Evolutionary conservation across 352 stramenopile species (phyloP).

Genomic region (Paralagenidium karlingii): DNA sequence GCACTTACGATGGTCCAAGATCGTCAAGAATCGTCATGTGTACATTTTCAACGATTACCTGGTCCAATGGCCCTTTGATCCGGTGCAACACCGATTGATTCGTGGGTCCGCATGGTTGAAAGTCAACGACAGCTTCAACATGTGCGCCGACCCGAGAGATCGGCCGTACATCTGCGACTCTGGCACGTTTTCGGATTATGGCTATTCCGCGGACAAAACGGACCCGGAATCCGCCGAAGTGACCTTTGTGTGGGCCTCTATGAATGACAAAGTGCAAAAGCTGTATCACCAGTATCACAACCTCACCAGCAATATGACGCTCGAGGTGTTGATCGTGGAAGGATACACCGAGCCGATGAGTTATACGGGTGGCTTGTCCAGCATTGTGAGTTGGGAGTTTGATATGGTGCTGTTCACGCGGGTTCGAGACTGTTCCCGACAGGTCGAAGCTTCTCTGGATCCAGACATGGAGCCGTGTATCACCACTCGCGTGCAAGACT

Average conservation of each 20-base stretch:
- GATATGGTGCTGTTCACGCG: slow-evolving; percentile 29
- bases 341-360: slow-evolving; percentile 33
- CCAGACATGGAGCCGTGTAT: slow-evolving; percentile 8
- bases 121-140: slow-evolving; percentile 16
- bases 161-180: slow-evolving; percentile 35
- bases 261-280: slow-evolving; percentile 13
- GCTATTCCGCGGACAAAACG: slow-evolving; percentile 4
- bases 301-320: slow-evolving; percentile 9
- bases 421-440: slow-evolving; percentile 23
- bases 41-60: slow-evolving; percentile 30
- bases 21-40: slow-evolving; percentile 31
- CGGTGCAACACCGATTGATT: slow-evolving; percentile 47
- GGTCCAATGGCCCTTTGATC: slow-evolving; percentile 31
- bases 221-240: slow-evolving; percentile 4
- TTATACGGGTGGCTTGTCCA: slow-evolving; percentile 21
- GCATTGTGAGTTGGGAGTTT: slow-evolving; percentile 39
- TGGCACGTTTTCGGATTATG: slow-evolving; percentile 36
- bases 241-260: slow-evolving; percentile 21
- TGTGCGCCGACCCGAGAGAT: slow-evolving; percentile 37
- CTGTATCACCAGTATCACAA: slow-evolving; percentile 15
- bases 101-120: slow-evolving; percentile 28
- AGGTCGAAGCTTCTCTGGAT: too few species aligned
- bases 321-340: slow-evolving; percentile 39
- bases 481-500: slow-evolving; percentile 22
- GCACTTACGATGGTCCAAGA: slow-evolving; percentile 27